Evolutionary conservation across 1,139 yeast genomes (phyloP), one percentile per base, ranked within the genome.

Genomic region (Taphrina communis): DNA sequence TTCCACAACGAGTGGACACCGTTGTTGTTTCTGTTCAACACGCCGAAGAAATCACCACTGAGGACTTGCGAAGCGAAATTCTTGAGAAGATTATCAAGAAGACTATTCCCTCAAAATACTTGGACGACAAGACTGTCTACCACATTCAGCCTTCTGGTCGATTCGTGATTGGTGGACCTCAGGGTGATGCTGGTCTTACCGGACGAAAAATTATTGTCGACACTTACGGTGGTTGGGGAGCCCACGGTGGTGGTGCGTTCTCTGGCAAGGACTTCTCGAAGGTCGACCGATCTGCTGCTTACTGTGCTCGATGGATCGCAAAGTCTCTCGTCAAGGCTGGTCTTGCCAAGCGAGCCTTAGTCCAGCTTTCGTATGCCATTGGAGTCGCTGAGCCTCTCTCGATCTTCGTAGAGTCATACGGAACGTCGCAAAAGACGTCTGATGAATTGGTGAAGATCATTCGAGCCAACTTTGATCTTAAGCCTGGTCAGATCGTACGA

Each of bases 211-310:
- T 94, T 81, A 94, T 94, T 79, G 99, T 94, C 80, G 99, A 94
- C 83, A 96, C 99, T 74, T 94, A 94, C 84, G 99, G 99, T 85
- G 99, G 99, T 78, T 95, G 99, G 95, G 97, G 99, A 83, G 98
- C 99, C 78, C 99, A 94, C 86, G 99, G 99, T 84, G 99, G 99
- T 86, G 99, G 99, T 87, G 99, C 99, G 75, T 94, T 95, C 92
- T 90, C 97, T 73, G 99, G 99, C 83, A 94, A 94, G 86, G 99
- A 94, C 83, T 94, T 91, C 90, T 91, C 98, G 80, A 94, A 94
- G 87, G 99, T 94, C 79, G 99, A 94, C 83, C 91, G 99, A 86
- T 94, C 99, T 75, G 99, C 99, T 79, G 99, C 99, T 75, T 94
- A 94, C 80, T 98, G 99, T 78, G 99, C 99, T 77, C 92, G 99